Evolutionary conservation across 192 early-diverging fungal genomes (phyloP), one percentile per base, ranked within the genome.

Genomic region (Spinellus fusiger): DNA sequence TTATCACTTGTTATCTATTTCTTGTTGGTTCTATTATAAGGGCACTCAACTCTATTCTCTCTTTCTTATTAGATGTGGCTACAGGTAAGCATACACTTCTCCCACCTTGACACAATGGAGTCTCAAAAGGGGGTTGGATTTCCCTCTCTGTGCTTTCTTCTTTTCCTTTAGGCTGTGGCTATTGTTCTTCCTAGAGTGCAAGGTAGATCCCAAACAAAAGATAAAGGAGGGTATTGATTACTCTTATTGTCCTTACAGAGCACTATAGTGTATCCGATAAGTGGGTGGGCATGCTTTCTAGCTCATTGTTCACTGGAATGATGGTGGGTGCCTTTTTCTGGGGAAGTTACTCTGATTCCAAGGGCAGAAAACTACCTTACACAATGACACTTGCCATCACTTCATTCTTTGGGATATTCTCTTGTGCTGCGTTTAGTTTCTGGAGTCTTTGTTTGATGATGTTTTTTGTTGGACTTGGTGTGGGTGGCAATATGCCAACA

Each of bases 241-340:
- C 58, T 50, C 31, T 50, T 37, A 48, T 46, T 6, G 26, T 35
- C 63, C 4, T 18, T 37, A 60, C 23, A 82, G 80, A 59, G 37
- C 86, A 91, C 62, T 93, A 84, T 74, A 72, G 69, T 27, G 66
- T 93, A 37, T 65, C 78, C 53, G 82, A 89, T 63, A 59, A 74
- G 50, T 73, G 75, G 37, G 86, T 89, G 50, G 91, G 91, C 0
- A 73, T 83, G 4, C 62, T 89, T 40, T 85, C 83, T 0, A 90
- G 84, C 50, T 75, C 85, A 27, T 77, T 87, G 52, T 88, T 89
- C 37, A 74, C 82, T 28, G 92, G 92, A 3, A 84, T 90, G 79
- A 91, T 89, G 82, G 73, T 90, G 65, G 93, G 91, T 0, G 87
- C 90, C 8, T 77, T 88, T 27, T 77, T 91, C 55, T 94, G 93